These are phyloP conservation scores for Citrullus colocynthis DNA, from an alignment of 306 rosid species.

Conservation along the genomic window DNA sequence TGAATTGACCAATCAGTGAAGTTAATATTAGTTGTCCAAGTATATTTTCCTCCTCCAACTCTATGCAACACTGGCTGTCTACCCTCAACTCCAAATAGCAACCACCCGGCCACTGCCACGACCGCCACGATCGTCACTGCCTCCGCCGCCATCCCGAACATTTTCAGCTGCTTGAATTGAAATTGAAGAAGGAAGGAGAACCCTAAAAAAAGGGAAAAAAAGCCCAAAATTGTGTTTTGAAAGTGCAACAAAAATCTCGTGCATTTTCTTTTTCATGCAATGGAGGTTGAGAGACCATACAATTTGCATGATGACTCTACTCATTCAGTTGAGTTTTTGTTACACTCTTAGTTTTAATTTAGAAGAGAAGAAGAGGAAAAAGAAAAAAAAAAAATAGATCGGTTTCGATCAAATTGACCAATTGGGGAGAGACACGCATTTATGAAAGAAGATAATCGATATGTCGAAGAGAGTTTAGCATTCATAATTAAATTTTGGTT, in stretches of 20 bases:
- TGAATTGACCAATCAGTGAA: slow-evolving; percentile 56
- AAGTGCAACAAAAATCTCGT: not conserved
- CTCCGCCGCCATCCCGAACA: not conserved
- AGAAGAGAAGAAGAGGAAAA: too few relatives aligned
- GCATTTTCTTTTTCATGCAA: slow-evolving; percentile 1
- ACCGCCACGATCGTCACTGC: not conserved
- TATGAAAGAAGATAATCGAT: too few relatives aligned
- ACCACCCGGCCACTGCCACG: not conserved
- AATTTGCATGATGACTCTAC: not conserved
- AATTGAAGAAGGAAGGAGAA: not conserved
- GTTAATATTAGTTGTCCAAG: slow-evolving; percentile 40
- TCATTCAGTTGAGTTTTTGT: not conserved
- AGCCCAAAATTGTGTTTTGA: not conserved
- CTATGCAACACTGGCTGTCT: slow-evolving; percentile 16
- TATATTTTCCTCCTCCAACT: slow-evolving; percentile 51
- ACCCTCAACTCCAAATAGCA: not conserved
- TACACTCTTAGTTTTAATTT: too few relatives aligned
- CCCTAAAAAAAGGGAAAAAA: not conserved
- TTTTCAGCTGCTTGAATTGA: not conserved
- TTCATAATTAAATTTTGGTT: too few relatives aligned
- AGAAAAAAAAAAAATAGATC: too few relatives aligned
- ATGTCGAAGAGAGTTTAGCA: too few relatives aligned
- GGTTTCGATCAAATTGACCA: too few relatives aligned
- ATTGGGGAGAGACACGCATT: too few relatives aligned
- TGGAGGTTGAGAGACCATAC: not conserved